Base-by-base conservation (phyloP, 148 eudicot genomes). In the Cornus kousa region DNA sequence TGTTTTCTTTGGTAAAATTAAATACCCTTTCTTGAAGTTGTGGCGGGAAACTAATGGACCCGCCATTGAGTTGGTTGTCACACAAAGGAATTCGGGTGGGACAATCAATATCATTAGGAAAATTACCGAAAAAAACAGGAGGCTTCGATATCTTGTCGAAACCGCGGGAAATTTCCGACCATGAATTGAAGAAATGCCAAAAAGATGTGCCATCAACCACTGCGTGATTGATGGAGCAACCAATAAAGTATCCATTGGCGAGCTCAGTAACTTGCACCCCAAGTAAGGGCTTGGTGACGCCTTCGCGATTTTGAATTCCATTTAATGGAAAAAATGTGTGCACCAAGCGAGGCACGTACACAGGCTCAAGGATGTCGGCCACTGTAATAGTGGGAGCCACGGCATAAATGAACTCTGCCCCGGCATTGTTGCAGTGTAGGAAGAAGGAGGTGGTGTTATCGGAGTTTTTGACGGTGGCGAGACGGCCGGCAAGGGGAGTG, bases 201-300 rank as follows among this genome's bases (percentile, higher is more conserved):
- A 83, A 85, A 10, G 84, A 68, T 1, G 82, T 55, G n/a, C 88
- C 88, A 37, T 87, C 90, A 0, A 19, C 78, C 0, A 76, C 81
- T 0, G 37, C 68, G 32, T 85, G 88, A n/a, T 83, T 83, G 23
- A 78, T 75, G 24, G 83, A 66, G 74, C 83, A 77, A 57, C 81
- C 82, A 9, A 87, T 66, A 71, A 87, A 85, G 66, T 81, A 60
- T 24, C 88, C 88, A 43, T 87, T 86, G 0, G n/a, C 78, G 6
- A 87, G 85, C 75, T 87, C 85, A 5, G 87, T 87, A 0, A 87
- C 80, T 43, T 87, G 90, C 67, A 85, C 82, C 2, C 73, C 78
- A 0, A 87, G 75, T 68, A 87, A 68, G 10, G 90, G 88, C 7
- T 79, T 70, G 19, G 79, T 53, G 72, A 69, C 37, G 2, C 88